Evolutionary conservation across 1,284 basidiomycete genomes (phyloP).

Genomic region (Waitea zeae): DNA sequence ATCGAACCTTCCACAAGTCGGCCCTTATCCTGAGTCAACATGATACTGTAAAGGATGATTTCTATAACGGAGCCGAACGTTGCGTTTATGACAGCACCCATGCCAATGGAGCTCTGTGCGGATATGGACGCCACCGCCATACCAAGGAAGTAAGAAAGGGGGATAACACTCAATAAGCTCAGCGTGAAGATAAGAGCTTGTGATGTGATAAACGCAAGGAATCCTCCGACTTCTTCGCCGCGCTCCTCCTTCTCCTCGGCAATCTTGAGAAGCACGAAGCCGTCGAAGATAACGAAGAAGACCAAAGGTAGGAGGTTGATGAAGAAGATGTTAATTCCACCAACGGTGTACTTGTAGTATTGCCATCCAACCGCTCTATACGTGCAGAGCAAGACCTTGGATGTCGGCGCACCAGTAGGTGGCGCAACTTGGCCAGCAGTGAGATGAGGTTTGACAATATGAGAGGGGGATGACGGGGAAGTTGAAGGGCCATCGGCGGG

Average conservation of each 20-base stretch:
- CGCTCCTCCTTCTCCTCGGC: slow-evolving; percentile 38
- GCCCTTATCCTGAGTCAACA: slow-evolving; percentile 79
- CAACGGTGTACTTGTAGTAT: slow-evolving; percentile 99
- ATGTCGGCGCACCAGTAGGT: slow-evolving; percentile 43
- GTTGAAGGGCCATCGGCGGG: slow-evolving; percentile 11
- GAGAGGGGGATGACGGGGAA: slow-evolving; percentile 6
- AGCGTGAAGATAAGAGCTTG: slow-evolving; percentile 76
- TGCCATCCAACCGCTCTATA: slow-evolving; percentile 84
- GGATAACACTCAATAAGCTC: slow-evolving; percentile 85
- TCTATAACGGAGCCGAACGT: slow-evolving; percentile 98
- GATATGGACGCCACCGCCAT: slow-evolving; percentile 99
- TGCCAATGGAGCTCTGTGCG: slow-evolving; percentile 95
- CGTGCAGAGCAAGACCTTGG: slow-evolving; percentile 86
- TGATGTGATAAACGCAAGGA: slow-evolving; percentile 59
- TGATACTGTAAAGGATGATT: slow-evolving; percentile 86
- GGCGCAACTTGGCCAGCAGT: slow-evolving; percentile 60
- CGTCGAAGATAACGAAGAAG: slow-evolving; percentile 92
- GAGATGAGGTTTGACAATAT: slow-evolving; percentile 18
- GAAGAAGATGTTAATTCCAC: slow-evolving; percentile 97
- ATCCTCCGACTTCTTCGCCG: slow-evolving; percentile 38
- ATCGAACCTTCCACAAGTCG: slow-evolving; percentile 94
- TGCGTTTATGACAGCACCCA: slow-evolving; percentile 99
- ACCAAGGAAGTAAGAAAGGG: slow-evolving; percentile 96
- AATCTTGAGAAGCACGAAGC: slow-evolving; percentile 64
- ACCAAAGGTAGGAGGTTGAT: slow-evolving; percentile 91